These are phyloP conservation scores for Haplosporangium sp. DNA, from an alignment of 371 early-diverging fungal species.

Conservation along the genomic window DNA sequence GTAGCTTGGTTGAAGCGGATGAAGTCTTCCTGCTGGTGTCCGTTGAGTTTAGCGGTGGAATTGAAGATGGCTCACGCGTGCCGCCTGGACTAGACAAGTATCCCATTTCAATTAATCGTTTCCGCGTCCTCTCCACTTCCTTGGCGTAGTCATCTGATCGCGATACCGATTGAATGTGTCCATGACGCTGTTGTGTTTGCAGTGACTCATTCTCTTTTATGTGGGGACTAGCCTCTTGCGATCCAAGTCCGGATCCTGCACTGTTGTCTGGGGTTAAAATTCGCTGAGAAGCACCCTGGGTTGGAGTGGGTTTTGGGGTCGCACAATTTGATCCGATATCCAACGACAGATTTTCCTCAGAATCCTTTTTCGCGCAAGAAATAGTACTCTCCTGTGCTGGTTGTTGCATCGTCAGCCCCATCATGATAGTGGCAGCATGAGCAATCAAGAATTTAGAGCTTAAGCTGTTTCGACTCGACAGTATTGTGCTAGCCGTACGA, in stretches of 20 bases:
- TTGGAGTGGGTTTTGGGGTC: no score
- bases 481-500: conserved; percentile 9
- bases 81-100: conserved; percentile 6
- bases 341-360: not conserved
- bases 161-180: not conserved
- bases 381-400: not conserved
- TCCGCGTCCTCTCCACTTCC: conserved; percentile 23
- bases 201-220: no score
- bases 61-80: not conserved
- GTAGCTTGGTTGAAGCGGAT: not conserved
- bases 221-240: no score
- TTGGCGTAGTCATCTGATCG: conserved; percentile 14
- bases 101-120: conserved; percentile 18
- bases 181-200: no score
- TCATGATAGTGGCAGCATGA: conserved; percentile 32
- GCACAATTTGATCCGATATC: no score
- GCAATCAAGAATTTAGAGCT: conserved; percentile 41
- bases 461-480: conserved; percentile 24
- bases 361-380: not conserved
- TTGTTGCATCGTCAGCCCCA: conserved; percentile 3
- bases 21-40: not conserved
- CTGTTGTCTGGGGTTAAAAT: no score
- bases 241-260: not conserved
- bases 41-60: not conserved
- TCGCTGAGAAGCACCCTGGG: no score